A percentile compares a stretch with the other conserved stretches of the same genome.
Conservation (phyloP, 129 eudicot species). For the Scalesia atractyloides region DNA sequence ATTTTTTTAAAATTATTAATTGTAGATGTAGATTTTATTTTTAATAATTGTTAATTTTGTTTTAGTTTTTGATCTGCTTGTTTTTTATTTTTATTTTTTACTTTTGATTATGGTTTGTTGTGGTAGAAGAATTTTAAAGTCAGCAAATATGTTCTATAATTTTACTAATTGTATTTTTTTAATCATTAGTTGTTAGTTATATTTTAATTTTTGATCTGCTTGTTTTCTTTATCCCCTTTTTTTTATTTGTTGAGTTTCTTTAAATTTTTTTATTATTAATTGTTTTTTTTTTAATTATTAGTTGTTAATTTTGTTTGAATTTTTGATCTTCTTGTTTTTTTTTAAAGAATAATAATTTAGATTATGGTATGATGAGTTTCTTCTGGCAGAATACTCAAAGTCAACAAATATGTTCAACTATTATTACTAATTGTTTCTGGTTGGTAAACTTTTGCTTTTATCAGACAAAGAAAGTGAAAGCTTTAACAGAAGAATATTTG, state of each 20-base stretch:
- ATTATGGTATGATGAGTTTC: conserved; percentile 2
- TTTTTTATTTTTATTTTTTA: not conserved
- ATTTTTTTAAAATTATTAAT: too few species aligned
- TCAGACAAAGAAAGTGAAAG: conserved; percentile 37
- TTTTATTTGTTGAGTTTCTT: not conserved
- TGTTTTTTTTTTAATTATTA: not conserved
- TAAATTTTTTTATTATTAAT: too few species aligned
- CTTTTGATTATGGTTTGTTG: too few species aligned
- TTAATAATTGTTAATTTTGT: not conserved
- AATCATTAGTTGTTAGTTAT: not conserved
- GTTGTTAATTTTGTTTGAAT: not conserved
- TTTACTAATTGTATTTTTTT: too few species aligned
- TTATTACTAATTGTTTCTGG: conserved; percentile 15
- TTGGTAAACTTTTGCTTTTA: conserved; percentile 27
- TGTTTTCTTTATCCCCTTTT: not conserved
- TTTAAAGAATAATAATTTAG: not conserved
- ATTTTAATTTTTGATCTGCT: not conserved
- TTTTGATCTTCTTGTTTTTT: not conserved
- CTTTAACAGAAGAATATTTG: conserved; percentile 26
- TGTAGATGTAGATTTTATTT: too few species aligned
- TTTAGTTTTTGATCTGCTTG: conserved; percentile 20
- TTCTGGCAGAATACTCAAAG: not conserved
- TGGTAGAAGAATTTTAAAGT: too few species aligned
- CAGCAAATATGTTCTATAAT: too few species aligned
- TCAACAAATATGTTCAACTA: not conserved